These are phyloP conservation scores for Cryptococcus sp. DNA, from an alignment of 1,284 basidiomycete species.

Conservation along the genomic window DNA sequence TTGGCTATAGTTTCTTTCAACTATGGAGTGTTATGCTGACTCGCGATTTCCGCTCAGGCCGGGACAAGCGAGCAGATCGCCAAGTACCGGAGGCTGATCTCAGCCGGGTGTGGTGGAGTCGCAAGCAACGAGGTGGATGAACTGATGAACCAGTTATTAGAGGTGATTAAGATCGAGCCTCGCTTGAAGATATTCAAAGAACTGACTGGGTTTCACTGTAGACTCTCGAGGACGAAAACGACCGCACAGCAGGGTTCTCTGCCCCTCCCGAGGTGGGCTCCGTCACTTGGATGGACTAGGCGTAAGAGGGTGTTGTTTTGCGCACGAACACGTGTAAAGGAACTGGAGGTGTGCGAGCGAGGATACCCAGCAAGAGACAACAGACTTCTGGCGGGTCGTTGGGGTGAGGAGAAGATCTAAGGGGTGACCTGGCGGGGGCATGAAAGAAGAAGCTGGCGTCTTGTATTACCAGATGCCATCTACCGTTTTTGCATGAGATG, in stretches of 20 bases:
- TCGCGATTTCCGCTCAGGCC: slow-evolving; percentile 23
- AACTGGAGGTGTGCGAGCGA: too few relatives aligned
- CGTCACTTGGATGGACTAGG: slow-evolving; percentile 14
- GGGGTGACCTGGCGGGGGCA: not conserved
- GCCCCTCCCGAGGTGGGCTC: not conserved
- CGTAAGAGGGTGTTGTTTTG: not conserved
- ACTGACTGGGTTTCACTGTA: slow-evolving; percentile 2
- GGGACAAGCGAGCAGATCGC: slow-evolving; percentile 83
- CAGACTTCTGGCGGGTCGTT: too few relatives aligned
- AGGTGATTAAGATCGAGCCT: slow-evolving; percentile 55
- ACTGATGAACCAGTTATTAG: slow-evolving; percentile 73
- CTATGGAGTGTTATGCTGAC: slow-evolving; percentile 15
- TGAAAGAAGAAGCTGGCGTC: not conserved
- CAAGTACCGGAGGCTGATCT: slow-evolving; percentile 80
- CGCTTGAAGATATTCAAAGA: not conserved
- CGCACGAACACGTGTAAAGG: too few relatives aligned
- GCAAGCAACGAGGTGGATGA: slow-evolving; percentile 76
- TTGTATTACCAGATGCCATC: slow-evolving; percentile 5
- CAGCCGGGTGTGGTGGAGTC: slow-evolving; percentile 84
- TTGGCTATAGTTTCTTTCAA: not conserved
- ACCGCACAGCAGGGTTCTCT: slow-evolving; percentile 2
- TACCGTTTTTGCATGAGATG: slow-evolving; percentile 4
- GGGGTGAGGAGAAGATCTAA: not conserved
- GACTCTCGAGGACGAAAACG: slow-evolving; percentile 17
- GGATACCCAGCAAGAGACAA: too few relatives aligned